A percentile compares a stretch with the other conserved stretches of the same genome.
These are phyloP conservation scores for Kwoniella sp. DNA, from an alignment of 768 basidiomycete genomes.

Conservation along the genomic window DNA sequence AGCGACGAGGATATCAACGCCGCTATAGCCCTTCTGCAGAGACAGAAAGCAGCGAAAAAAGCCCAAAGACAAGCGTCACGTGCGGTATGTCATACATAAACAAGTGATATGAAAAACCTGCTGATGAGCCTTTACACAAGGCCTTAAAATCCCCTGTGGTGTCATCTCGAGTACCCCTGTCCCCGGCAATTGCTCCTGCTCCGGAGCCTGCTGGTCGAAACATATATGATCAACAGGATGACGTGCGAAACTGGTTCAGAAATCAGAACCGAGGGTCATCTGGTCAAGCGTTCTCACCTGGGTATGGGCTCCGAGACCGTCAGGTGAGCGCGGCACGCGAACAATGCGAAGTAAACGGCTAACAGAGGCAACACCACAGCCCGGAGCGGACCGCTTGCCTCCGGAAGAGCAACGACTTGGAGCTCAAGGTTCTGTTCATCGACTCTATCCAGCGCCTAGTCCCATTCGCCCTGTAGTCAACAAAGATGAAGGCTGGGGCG, in stretches of 20 bases:
- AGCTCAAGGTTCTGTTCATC: slow-evolving; percentile 1
- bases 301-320: slow-evolving; percentile 12
- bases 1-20: background rate
- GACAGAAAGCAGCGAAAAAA: background rate
- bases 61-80: background rate
- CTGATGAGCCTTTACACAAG: background rate
- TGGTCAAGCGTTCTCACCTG: slow-evolving; percentile 12
- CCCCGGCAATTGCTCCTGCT: background rate
- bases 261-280: background rate
- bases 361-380: background rate
- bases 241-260: no score
- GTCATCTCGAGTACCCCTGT: background rate
- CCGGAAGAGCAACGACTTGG: slow-evolving; percentile 2
- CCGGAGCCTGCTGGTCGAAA: no score
- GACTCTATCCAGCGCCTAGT: slow-evolving; percentile 30
- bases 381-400: slow-evolving; percentile 3
- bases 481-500: slow-evolving; percentile 24
- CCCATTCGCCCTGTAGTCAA: slow-evolving; percentile 18
- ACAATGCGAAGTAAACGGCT: background rate
- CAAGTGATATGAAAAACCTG: background rate
- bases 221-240: no score
- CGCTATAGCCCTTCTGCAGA: background rate
- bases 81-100: background rate
- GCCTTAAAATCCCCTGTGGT: background rate
- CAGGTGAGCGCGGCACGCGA: slow-evolving; percentile 2